These are phyloP conservation scores for Ascochyta clinopodiicola DNA, from an alignment of 2,329 filamentous ascomycete genomes.

Conservation along the genomic window DNA sequence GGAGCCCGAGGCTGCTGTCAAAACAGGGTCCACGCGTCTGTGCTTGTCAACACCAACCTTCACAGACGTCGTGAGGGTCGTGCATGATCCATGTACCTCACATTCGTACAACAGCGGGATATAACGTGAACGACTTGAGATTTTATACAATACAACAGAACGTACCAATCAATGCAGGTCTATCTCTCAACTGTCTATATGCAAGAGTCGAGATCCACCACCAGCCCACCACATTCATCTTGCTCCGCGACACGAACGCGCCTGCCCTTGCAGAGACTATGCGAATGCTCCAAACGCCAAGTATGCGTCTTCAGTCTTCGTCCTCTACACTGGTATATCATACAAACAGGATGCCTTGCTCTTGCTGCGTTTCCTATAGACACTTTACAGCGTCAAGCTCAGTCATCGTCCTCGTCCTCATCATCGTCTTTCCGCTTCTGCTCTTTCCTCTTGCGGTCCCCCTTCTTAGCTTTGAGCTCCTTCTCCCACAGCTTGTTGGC, in stretches of 20 bases:
- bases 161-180: too few species aligned
- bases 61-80: not conserved
- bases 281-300: constrained; percentile 3
- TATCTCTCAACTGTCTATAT: not conserved
- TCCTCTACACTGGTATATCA: not conserved
- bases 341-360: not conserved
- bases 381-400: not conserved
- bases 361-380: too few species aligned
- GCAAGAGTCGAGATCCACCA: constrained; percentile 9
- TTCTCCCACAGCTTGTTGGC: constrained; percentile 77
- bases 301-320: constrained; percentile 1
- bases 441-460: constrained; percentile 44
- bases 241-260: not conserved
- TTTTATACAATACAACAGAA: too few species aligned
- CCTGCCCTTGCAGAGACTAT: not conserved
- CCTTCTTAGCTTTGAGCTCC: constrained; percentile 55
- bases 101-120: too few species aligned
- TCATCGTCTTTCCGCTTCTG: constrained; percentile 53
- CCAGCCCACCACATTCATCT: not conserved
- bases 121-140: too few species aligned
- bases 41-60: constrained; percentile 5
- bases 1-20: not conserved
- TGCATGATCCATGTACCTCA: not conserved
- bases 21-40: constrained; percentile 8
- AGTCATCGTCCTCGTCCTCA: constrained; percentile 51